phyloP scores from a whole-genome alignment of 768 basidiomycete genomes.

The Dioszegia hungarica region DNA sequence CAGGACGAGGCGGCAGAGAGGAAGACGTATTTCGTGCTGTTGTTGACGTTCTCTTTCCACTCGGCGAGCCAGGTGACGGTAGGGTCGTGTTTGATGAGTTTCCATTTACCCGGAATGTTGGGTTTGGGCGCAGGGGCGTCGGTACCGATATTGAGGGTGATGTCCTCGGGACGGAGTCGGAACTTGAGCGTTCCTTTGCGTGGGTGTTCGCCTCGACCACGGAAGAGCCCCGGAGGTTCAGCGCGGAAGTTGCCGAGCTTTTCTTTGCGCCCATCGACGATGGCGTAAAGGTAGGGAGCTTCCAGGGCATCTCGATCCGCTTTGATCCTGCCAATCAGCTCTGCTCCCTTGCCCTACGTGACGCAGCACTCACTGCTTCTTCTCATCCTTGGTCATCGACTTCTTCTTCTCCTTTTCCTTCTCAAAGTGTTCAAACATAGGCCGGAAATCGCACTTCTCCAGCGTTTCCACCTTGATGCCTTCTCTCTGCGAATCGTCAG shows the following conservation, averaged over 20 bases:
- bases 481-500: conserved; percentile 53
- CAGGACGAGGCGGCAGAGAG: conserved; percentile 93
- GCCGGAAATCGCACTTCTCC: conserved; percentile 83
- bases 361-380: conserved; percentile 61
- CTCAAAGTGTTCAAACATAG: conserved; percentile 91
- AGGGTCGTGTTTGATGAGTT: conserved; percentile 76
- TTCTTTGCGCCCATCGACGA: conserved; percentile 94
- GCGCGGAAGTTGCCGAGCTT: conserved; percentile 97
- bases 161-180: conserved; percentile 88
- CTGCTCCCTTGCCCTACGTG: not conserved
- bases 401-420: conserved; percentile 90
- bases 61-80: conserved; percentile 98
- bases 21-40: conserved; percentile 95
- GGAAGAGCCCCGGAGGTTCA: conserved; percentile 96
- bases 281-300: conserved; percentile 73
- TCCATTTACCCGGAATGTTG: conserved; percentile 90
- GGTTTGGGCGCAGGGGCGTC: conserved; percentile 71
- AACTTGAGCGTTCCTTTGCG: conserved; percentile 91
- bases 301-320: conserved; percentile 77
- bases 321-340: conserved; percentile 56
- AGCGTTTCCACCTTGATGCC: conserved; percentile 70
- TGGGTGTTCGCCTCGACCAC: conserved; percentile 97
- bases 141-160: conserved; percentile 88
- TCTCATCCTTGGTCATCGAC: conserved; percentile 72
- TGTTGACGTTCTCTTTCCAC: conserved; percentile 98